Conservation (phyloP, 2,329 filamentous ascomycete genomes). For the Beauveria sp. region DNA sequence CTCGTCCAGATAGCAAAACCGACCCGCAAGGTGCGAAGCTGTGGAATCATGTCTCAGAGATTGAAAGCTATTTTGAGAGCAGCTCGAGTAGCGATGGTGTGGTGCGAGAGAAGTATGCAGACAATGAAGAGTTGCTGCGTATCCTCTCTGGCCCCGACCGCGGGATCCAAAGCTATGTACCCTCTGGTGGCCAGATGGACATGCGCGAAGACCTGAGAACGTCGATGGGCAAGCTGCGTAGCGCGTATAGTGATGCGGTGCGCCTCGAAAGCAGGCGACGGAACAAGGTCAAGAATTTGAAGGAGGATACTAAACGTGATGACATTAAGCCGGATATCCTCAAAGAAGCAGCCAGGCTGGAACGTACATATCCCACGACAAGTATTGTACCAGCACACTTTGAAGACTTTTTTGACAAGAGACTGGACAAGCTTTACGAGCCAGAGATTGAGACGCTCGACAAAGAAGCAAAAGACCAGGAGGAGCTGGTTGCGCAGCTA, state of each 20-base stretch:
- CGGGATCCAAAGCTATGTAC: conserved; percentile 80
- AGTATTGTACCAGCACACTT: conserved; percentile 83
- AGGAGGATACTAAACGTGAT: conserved; percentile 73
- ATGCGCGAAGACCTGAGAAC: conserved; percentile 76
- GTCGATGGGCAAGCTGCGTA: conserved; percentile 68
- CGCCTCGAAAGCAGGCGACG: conserved; percentile 74
- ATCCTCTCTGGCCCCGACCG: conserved; percentile 74
- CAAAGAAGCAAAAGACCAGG: conserved; percentile 69
- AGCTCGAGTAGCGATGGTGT: conserved; percentile 48
- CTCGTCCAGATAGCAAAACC: conserved; percentile 57
- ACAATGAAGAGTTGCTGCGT: conserved; percentile 65
- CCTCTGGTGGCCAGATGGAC: conserved; percentile 69
- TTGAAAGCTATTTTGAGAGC: conserved; percentile 75
- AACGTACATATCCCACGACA: conserved; percentile 78
- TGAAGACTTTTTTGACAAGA: conserved; percentile 79
- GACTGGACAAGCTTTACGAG: conserved; percentile 70
- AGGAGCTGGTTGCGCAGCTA: conserved; percentile 60
- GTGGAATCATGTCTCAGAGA: conserved; percentile 67
- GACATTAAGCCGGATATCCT: conserved; percentile 84
- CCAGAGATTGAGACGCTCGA: conserved; percentile 63
- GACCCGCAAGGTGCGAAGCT: conserved; percentile 63
- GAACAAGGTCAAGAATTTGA: conserved; percentile 70
- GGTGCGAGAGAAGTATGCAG: conserved; percentile 70
- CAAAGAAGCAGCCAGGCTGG: conserved; percentile 73
- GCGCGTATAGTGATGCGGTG: conserved; percentile 75